Conservation (phyloP, 2,329 filamentous ascomycete species). For the Talaromyces sp. region DNA sequence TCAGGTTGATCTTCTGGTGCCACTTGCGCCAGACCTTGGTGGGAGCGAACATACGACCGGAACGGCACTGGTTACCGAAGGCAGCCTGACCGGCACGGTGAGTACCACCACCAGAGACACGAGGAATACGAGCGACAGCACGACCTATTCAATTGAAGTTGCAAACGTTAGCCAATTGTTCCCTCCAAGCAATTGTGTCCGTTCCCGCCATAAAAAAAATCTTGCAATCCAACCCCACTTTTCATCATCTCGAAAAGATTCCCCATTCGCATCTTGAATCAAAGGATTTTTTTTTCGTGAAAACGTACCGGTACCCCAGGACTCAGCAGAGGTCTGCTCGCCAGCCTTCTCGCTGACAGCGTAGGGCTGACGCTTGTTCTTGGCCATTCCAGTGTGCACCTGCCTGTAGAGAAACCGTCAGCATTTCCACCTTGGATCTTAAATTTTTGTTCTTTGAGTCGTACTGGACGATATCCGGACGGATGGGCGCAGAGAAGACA, state of each 20-base stretch:
- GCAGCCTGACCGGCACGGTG: slow-evolving; percentile 99
- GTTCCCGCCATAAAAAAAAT: not conserved
- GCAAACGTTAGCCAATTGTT: slow-evolving; percentile 10
- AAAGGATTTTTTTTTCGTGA: slow-evolving; percentile 16
- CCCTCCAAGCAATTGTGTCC: not conserved
- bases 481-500: slow-evolving; percentile 97
- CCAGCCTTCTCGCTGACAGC: slow-evolving; percentile 99
- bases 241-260: slow-evolving; percentile 2
- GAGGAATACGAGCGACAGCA: slow-evolving; percentile 99
- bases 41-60: slow-evolving; percentile 99
- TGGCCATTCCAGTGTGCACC: slow-evolving; percentile 98
- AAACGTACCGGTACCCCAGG: slow-evolving; percentile 95
- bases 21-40: slow-evolving; percentile 99
- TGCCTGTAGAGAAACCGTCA: slow-evolving; percentile 52
- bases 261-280: slow-evolving; percentile 8
- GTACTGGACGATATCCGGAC: slow-evolving; percentile 98
- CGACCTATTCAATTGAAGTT: slow-evolving; percentile 64
- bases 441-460: slow-evolving; percentile 18
- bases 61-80: slow-evolving; percentile 99
- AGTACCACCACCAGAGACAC: slow-evolving; percentile 99
- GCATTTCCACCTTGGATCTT: slow-evolving; percentile 25
- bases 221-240: slow-evolving; percentile 1
- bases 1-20: slow-evolving; percentile 99
- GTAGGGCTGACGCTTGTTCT: slow-evolving; percentile 99
- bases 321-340: slow-evolving; percentile 99